A percentile compares a stretch with the other conserved stretches of the same genome.
These are phyloP conservation scores for Fraxinus ornus DNA, from an alignment of 305 asterid genomes.

Conservation along the genomic window DNA sequence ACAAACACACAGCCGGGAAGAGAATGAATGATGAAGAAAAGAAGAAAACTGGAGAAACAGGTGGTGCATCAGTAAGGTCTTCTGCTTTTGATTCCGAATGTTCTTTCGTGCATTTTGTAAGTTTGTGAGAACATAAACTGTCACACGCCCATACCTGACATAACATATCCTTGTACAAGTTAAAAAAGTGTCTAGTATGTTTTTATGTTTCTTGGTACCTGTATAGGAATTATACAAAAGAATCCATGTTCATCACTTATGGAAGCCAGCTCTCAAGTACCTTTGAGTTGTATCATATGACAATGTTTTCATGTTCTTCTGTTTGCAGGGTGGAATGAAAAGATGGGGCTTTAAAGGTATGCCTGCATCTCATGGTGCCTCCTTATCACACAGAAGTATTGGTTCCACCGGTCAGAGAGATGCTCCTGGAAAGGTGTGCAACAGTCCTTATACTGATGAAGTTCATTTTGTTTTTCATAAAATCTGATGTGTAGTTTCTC, in stretches of 20 bases:
- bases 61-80: not conserved
- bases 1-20: not conserved
- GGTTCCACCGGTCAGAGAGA: conserved; percentile 97
- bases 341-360: conserved; percentile 63
- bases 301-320: conserved; percentile 4
- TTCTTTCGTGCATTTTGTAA: not conserved
- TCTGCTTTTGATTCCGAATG: not conserved
- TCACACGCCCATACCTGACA: not conserved
- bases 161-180: not conserved
- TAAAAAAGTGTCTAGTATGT: not conserved
- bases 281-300: not conserved
- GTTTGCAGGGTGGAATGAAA: conserved; percentile 85
- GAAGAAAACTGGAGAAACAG: not conserved
- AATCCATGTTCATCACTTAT: conserved; percentile 1
- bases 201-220: not conserved
- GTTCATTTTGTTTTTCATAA: not conserved
- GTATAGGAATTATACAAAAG: not conserved
- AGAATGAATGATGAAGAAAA: not conserved
- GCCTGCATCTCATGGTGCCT: conserved; percentile 94
- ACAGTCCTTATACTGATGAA: not conserved
- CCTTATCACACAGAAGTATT: conserved; percentile 71
- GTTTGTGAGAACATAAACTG: not conserved
- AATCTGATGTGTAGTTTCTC: not conserved
- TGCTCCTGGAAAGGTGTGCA: conserved; percentile 86
- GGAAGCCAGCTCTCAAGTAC: not conserved